A percentile compares a stretch with the other conserved stretches of the same genome.
These are phyloP conservation scores for Datisca glomerata DNA, from an alignment of 306 rosid genomes.

Conservation along the genomic window DNA sequence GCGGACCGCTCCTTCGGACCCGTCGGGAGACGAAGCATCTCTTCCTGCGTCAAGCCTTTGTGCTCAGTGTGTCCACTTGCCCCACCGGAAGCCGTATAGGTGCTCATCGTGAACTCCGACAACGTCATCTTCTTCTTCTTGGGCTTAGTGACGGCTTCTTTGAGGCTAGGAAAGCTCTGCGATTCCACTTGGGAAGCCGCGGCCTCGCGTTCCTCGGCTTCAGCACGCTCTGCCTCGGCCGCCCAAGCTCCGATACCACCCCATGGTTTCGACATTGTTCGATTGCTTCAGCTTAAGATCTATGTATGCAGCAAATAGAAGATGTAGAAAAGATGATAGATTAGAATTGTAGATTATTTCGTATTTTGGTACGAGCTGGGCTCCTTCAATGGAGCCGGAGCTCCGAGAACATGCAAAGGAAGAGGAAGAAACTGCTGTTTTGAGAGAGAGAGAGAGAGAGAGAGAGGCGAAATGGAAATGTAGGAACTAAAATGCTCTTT, in stretches of 20 bases:
- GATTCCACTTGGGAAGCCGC: conserved; percentile 27
- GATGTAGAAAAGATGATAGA: not conserved
- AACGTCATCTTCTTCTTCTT: conserved; percentile 67
- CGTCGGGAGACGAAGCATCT: conserved; percentile 76
- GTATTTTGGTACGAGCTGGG: conserved; percentile 24
- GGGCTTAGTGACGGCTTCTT: conserved; percentile 59
- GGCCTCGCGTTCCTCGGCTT: conserved; percentile 68
- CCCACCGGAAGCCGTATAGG: conserved; percentile 3
- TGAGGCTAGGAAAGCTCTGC: conserved; percentile 67
- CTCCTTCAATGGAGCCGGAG: conserved; percentile 78
- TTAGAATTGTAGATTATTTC: not conserved
- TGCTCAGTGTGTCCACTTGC: conserved; percentile 2
- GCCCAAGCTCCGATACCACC: conserved; percentile 89
- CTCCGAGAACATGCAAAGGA: conserved; percentile 42
- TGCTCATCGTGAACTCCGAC: conserved; percentile 13
- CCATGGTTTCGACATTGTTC: conserved; percentile 78
- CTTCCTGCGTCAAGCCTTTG: conserved; percentile 49
- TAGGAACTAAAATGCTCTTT: too few relatives aligned
- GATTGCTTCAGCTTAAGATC: conserved; percentile 24
- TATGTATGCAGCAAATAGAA: conserved; percentile 9
- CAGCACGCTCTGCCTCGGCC: conserved; percentile 85
- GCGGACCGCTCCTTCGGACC: conserved; percentile 70
- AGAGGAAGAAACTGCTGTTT: conserved; percentile 12
- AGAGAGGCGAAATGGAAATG: too few relatives aligned
- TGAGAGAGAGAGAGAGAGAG: conserved; percentile 5